phyloP scores from a whole-genome alignment of 2,329 filamentous ascomycete species.

The Malbranchea cinnamomea region DNA sequence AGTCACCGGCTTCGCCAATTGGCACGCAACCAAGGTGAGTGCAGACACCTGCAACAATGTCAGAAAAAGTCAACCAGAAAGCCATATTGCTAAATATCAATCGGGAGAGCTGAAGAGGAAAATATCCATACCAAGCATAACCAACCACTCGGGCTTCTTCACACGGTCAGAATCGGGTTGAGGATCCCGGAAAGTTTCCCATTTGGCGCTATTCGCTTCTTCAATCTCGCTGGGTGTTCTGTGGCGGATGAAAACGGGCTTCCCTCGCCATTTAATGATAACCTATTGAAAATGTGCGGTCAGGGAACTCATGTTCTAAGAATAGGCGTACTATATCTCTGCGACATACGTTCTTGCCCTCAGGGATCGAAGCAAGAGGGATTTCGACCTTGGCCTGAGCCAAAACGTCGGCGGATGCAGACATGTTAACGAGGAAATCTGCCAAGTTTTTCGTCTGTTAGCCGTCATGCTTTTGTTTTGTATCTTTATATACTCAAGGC shows the following conservation, averaged over 20 bases:
- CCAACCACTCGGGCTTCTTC: constrained; percentile 95
- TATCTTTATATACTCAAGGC: constrained; percentile 2
- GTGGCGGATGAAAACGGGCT: constrained; percentile 99
- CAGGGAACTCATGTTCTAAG: constrained; percentile 1
- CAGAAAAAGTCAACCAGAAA: background rate
- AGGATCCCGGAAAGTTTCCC: constrained; percentile 75
- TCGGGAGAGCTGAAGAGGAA: constrained; percentile 12
- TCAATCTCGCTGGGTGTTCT: constrained; percentile 85
- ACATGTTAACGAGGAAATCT: constrained; percentile 99
- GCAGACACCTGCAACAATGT: constrained; percentile 62
- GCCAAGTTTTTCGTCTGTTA: constrained; percentile 18
- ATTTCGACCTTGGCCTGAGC: constrained; percentile 99
- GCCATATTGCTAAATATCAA: background rate
- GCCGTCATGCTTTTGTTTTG: constrained; percentile 6
- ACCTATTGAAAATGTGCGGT: constrained; percentile 39
- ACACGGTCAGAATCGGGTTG: constrained; percentile 84
- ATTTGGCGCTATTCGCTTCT: constrained; percentile 79
- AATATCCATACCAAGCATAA: constrained; percentile 70
- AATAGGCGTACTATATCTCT: background rate
- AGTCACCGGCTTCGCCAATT: constrained; percentile 97
- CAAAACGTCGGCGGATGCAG: constrained; percentile 92
- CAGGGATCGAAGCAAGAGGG: constrained; percentile 78
- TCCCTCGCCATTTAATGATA: constrained; percentile 99
- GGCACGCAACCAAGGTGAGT: constrained; percentile 98
- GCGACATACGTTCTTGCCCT: constrained; percentile 90